phyloP scores from a whole-genome alignment of 768 basidiomycete species.

The Tephrocybe sp. region DNA sequence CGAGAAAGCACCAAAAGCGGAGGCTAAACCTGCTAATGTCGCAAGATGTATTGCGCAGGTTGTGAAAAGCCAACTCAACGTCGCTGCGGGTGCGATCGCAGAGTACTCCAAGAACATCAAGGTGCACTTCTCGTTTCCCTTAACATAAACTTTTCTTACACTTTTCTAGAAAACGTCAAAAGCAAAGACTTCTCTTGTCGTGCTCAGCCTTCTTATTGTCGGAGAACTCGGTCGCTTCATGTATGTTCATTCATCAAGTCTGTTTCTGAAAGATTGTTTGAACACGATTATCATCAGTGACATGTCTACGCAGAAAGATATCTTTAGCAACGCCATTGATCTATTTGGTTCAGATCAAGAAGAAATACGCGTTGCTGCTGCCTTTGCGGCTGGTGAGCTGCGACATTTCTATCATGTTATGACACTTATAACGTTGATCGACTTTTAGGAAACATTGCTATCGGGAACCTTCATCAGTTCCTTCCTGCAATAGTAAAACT shows the following conservation, averaged over 20 bases:
- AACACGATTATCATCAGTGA: constrained; percentile 56
- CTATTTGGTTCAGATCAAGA: constrained; percentile 79
- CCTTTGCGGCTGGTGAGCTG: constrained; percentile 82
- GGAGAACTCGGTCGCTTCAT: constrained; percentile 93
- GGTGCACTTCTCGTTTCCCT: constrained; percentile 35
- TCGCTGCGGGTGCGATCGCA: constrained; percentile 81
- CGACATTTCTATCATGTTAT: not conserved
- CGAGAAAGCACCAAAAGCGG: constrained; percentile 60
- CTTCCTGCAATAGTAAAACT: constrained; percentile 81
- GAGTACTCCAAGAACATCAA: constrained; percentile 82
- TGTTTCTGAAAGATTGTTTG: not conserved
- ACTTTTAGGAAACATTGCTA: constrained; percentile 82
- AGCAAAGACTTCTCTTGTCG: constrained; percentile 62
- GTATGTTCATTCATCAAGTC: constrained; percentile 43
- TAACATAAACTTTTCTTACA: not conserved
- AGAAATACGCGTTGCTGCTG: constrained; percentile 85
- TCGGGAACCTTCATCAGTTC: constrained; percentile 87
- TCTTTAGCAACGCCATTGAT: constrained; percentile 72
- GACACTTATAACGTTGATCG: not conserved
- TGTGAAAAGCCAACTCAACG: constrained; percentile 62
- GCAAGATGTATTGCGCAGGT: constrained; percentile 85
- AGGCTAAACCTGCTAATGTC: constrained; percentile 64
- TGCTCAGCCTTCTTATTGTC: constrained; percentile 82
- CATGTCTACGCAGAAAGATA: constrained; percentile 75
- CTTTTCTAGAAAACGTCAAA: constrained; percentile 47